Percentiles rank a stretch among this genome's conserved stretches.
These are phyloP conservation scores for Ogataea pignaliae DNA, from an alignment of 805 yeast genomes.

Conservation along the genomic window DNA sequence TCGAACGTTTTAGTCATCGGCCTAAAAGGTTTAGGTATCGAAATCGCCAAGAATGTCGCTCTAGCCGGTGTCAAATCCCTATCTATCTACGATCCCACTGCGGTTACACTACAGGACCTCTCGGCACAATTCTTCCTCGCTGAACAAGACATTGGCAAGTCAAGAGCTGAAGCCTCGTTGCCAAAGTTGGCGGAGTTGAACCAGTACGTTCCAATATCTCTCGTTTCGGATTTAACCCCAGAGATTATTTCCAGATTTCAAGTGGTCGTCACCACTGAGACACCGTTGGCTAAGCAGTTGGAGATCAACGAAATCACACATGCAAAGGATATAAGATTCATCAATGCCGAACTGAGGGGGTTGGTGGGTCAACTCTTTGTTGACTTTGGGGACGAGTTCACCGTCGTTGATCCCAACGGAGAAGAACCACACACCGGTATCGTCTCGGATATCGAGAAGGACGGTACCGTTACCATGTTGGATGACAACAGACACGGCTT, in stretches of 20 bases:
- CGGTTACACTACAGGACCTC: constrained; percentile 64
- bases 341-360: constrained; percentile 80
- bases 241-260: constrained; percentile 56
- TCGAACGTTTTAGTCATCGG: constrained; percentile 93
- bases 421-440: constrained; percentile 89
- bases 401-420: constrained; percentile 81
- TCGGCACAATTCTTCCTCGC: constrained; percentile 85
- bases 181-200: constrained; percentile 76
- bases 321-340: constrained; percentile 66
- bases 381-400: constrained; percentile 81
- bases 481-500: constrained; percentile 92
- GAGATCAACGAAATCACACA: constrained; percentile 75
- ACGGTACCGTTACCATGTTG: constrained; percentile 90
- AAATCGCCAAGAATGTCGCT: constrained; percentile 94
- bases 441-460: constrained; percentile 79
- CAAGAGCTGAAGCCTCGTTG: constrained; percentile 70
- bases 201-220: constrained; percentile 81
- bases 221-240: constrained; percentile 52
- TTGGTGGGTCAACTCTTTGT: constrained; percentile 85
- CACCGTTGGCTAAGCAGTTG: constrained; percentile 68
- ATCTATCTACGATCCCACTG: constrained; percentile 75
- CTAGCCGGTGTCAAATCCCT: constrained; percentile 95
- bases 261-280: constrained; percentile 81
- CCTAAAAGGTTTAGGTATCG: constrained; percentile 87
- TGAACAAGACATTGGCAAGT: constrained; percentile 67